Evolutionary conservation across 2,329 filamentous ascomycete genomes (phyloP).

Genomic region (Pseudocercospora eumusae): DNA sequence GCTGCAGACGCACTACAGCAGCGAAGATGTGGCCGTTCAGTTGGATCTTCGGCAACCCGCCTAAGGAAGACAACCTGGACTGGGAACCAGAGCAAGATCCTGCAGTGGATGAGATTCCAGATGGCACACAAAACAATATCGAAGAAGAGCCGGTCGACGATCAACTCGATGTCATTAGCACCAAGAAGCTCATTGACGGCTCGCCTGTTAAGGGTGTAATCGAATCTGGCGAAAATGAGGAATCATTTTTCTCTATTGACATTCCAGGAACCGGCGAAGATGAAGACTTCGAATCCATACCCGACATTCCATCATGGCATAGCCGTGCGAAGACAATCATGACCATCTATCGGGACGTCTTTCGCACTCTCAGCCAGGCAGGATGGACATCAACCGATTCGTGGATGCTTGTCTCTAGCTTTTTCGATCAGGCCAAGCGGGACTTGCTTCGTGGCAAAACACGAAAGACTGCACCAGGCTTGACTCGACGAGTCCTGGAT

Average conservation of each 20-base stretch:
- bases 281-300: constrained; percentile 1
- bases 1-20: neutral
- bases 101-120: neutral
- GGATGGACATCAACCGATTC: neutral
- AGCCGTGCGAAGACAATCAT: constrained; percentile 1
- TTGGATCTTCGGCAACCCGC: neutral
- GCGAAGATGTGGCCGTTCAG: neutral
- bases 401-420: constrained; percentile 1
- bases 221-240: neutral
- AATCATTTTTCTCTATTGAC: neutral
- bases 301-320: neutral
- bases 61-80: neutral
- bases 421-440: constrained; percentile 1
- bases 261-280: neutral
- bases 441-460: constrained; percentile 4
- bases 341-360: neutral
- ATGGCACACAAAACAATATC: neutral
- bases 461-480: neutral
- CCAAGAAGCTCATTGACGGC: neutral
- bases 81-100: neutral
- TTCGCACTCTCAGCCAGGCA: neutral
- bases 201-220: neutral
- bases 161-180: neutral
- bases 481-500: neutral
- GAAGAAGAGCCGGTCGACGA: neutral